These are phyloP conservation scores for Skeletonema potamos DNA, from an alignment of 108 stramenopile genomes.

Conservation along the genomic window DNA sequence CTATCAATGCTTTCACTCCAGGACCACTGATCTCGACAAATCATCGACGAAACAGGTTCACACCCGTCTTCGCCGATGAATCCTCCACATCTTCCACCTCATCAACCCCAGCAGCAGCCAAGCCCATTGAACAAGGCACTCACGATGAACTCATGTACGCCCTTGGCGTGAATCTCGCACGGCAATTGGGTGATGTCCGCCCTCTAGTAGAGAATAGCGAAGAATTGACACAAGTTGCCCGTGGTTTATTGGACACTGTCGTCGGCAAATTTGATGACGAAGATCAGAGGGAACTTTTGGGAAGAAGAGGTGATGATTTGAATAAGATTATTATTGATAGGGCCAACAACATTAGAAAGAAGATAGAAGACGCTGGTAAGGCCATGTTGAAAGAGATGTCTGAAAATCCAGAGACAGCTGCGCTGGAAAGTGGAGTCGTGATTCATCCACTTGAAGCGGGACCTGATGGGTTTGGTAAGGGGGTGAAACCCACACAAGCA, in stretches of 20 bases:
- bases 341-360: slow-evolving; percentile 71
- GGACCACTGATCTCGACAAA: neutral
- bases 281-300: slow-evolving; percentile 55
- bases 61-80: slow-evolving; percentile 22
- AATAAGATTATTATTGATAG: slow-evolving; percentile 67
- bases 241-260: slow-evolving; percentile 79
- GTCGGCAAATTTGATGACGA: slow-evolving; percentile 74
- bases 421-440: slow-evolving; percentile 64
- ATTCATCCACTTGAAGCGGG: slow-evolving; percentile 74
- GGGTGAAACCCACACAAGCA: slow-evolving; percentile 62
- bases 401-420: slow-evolving; percentile 58
- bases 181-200: slow-evolving; percentile 69
- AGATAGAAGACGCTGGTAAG: slow-evolving; percentile 65
- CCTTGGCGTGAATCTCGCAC: slow-evolving; percentile 74
- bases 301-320: slow-evolving; percentile 63
- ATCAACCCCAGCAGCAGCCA: slow-evolving; percentile 9
- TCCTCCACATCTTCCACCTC: neutral
- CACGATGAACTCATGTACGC: slow-evolving; percentile 86
- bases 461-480: slow-evolving; percentile 68
- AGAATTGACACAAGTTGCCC: slow-evolving; percentile 75
- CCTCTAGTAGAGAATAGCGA: slow-evolving; percentile 75
- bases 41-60: neutral
- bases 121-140: slow-evolving; percentile 57
- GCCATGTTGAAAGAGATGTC: slow-evolving; percentile 78
- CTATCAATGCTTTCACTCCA: neutral